Evolutionary conservation across 805 yeast genomes (phyloP).

Genomic region (Kodamaea restingae): DNA sequence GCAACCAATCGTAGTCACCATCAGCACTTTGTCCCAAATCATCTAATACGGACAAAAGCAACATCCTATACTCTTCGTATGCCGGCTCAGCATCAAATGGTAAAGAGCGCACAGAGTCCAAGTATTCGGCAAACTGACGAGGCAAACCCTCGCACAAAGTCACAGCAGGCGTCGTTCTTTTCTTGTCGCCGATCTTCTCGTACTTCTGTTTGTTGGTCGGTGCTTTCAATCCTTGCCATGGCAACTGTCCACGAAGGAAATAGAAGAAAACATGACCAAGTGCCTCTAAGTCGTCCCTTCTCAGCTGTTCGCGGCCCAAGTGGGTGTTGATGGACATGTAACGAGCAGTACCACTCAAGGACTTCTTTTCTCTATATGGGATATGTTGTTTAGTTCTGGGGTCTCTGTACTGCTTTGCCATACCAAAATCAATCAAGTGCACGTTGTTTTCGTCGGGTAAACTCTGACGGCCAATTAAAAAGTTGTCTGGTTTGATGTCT

Average conservation of each 20-base stretch:
- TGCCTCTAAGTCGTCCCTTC: slow-evolving; percentile 80
- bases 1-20: slow-evolving; percentile 78
- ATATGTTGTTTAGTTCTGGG: slow-evolving; percentile 77
- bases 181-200: slow-evolving; percentile 80
- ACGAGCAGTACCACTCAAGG: slow-evolving; percentile 80
- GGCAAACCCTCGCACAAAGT: slow-evolving; percentile 66
- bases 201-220: slow-evolving; percentile 81
- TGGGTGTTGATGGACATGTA: slow-evolving; percentile 89
- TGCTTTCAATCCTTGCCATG: slow-evolving; percentile 90
- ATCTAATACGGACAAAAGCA: slow-evolving; percentile 56
- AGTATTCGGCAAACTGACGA: slow-evolving; percentile 67
- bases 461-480: slow-evolving; percentile 63
- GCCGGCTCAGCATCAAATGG: slow-evolving; percentile 80
- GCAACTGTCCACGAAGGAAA: slow-evolving; percentile 72
- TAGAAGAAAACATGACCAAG: slow-evolving; percentile 80
- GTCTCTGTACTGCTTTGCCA: slow-evolving; percentile 83
- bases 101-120: slow-evolving; percentile 62
- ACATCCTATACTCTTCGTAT: slow-evolving; percentile 59
- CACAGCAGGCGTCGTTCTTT: slow-evolving; percentile 62
- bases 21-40: slow-evolving; percentile 59
- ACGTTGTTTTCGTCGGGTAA: slow-evolving; percentile 60
- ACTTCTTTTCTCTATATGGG: slow-evolving; percentile 76
- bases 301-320: slow-evolving; percentile 76
- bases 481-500: slow-evolving; percentile 83
- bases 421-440: slow-evolving; percentile 77